These are phyloP conservation scores for Teratosphaeriaceae sp. DNA, from an alignment of 2,329 filamentous ascomycete genomes.

Conservation along the genomic window DNA sequence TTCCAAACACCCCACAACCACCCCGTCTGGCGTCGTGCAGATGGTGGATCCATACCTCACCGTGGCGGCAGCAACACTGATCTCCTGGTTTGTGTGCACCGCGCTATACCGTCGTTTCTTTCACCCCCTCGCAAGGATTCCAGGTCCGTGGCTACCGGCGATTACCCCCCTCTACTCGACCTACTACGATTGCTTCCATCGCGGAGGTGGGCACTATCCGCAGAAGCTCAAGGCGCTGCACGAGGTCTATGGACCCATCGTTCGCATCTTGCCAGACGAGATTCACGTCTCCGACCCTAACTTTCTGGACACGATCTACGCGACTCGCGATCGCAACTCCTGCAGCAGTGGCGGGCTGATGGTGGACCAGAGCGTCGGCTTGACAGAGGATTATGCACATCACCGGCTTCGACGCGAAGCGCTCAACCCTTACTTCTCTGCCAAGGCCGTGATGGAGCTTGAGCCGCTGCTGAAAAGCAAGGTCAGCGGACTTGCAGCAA, in stretches of 20 bases:
- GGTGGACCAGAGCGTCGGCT: slow-evolving; percentile 1
- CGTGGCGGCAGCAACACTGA: not conserved
- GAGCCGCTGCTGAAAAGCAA: slow-evolving; percentile 4
- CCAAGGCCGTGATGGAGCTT: not conserved
- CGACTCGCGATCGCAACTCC: slow-evolving; percentile 9
- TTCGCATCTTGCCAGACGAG: slow-evolving; percentile 32
- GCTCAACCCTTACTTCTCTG: slow-evolving; percentile 40
- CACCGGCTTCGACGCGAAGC: slow-evolving; percentile 37
- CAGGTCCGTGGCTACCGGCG: not conserved
- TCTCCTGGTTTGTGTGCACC: not conserved
- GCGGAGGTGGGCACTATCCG: not conserved
- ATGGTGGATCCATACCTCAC: not conserved
- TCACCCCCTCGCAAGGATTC: slow-evolving; percentile 1
- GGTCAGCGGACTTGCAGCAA: slow-evolving; percentile 4
- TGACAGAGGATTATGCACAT: slow-evolving; percentile 26
- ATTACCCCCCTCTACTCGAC: not conserved
- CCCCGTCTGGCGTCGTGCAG: too few species aligned
- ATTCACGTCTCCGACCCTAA: slow-evolving; percentile 31
- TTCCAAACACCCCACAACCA: too few species aligned
- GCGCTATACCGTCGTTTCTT: not conserved
- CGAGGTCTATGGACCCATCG: slow-evolving; percentile 23
- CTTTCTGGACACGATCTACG: slow-evolving; percentile 31
- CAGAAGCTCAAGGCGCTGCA: not conserved
- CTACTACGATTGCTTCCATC: not conserved
- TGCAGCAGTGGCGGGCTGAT: not conserved